Evolutionary conservation across 148 eudicot genomes (phyloP).

Genomic region (Mesembryanthemum crystallinum): DNA sequence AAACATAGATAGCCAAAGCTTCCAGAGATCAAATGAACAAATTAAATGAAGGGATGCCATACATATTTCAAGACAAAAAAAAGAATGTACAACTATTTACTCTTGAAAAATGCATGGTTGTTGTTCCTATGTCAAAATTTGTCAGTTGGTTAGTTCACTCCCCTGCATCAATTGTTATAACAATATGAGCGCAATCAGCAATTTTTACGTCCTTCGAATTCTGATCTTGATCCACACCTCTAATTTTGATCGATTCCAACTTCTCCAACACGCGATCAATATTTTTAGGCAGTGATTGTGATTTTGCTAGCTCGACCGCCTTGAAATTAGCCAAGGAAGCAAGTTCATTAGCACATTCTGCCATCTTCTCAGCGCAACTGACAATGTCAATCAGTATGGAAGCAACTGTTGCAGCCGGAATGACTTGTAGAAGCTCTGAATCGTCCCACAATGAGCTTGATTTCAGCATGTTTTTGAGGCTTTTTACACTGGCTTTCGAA

Average conservation of each 20-base stretch:
- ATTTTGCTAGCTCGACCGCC: not conserved
- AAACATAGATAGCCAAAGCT: too few species aligned
- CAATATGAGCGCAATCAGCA: not conserved
- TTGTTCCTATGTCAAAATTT: too few species aligned
- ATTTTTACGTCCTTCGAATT: not conserved
- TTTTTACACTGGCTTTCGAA: constrained; percentile 36
- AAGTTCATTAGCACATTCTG: constrained; percentile 39
- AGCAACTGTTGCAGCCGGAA: constrained; percentile 44
- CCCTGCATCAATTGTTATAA: not conserved
- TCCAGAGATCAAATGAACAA: too few species aligned
- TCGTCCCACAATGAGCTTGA: constrained; percentile 30
- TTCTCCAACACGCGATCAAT: not conserved
- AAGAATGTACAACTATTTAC: too few species aligned
- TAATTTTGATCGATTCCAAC: not conserved
- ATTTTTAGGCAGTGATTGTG: not conserved
- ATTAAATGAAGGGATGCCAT: too few species aligned
- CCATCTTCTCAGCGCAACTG: constrained; percentile 37
- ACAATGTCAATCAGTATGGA: constrained; percentile 47
- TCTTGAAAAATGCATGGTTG: too few species aligned
- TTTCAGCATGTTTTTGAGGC: constrained; percentile 35
- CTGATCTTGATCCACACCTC: not conserved
- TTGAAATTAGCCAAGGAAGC: constrained; percentile 39
- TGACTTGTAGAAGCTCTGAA: constrained; percentile 28
- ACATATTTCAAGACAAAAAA: too few species aligned
- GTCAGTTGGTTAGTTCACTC: not conserved